Base-by-base conservation (phyloP, 2,329 filamentous ascomycete genomes). In the Anthostomella pinea region DNA sequence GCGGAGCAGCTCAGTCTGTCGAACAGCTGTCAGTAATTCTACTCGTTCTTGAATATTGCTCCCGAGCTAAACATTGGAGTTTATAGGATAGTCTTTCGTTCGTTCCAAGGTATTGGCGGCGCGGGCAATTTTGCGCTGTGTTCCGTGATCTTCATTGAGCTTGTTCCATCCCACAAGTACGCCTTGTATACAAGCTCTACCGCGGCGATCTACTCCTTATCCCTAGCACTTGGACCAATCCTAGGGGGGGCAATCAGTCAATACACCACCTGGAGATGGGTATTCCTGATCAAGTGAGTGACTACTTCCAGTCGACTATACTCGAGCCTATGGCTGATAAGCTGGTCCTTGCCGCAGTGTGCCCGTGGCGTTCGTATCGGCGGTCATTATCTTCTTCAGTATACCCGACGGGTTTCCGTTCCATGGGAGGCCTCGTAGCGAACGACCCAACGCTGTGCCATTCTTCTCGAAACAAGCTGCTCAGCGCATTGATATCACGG, bases 51-150 rank as follows among this genome's bases (percentile, higher is more conserved):
- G 16, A 37, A 3, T 5, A 19, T 13, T 4, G 11, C 13, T 19
- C 11, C 11, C 4, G 23, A 2, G 3, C 24, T 26, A 7, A 27
- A 20, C 29, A n/a, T n/a, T n/a, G n/a, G 7, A 31, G 11, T 22
- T 15, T 22, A 10, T 15, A 42, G 39, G 6, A 53, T 56, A 18
- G 32, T 56, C n/a, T 44, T 52, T 21, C 53, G 55, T 6, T 49
- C 49, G 7, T 54, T 57, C 33, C 56, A 58, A 35, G 53, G 55
- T 6, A 31, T 57, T 16, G 53, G 53, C 6, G 54, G 46, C 7
- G 37, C 40, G 17, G 55, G 55, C 5, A 44, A 48, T 13, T 57
- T 53, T 30, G 45, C 50, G 13, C 28, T 53, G 15, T 39, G 39
- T 17, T 30, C 52, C 16, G 43, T 49, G 16, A 46, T 56, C n/a